These are phyloP conservation scores for Durusdinium trenchii DNA, from an alignment of 73 alveolate species.

Conservation along the genomic window DNA sequence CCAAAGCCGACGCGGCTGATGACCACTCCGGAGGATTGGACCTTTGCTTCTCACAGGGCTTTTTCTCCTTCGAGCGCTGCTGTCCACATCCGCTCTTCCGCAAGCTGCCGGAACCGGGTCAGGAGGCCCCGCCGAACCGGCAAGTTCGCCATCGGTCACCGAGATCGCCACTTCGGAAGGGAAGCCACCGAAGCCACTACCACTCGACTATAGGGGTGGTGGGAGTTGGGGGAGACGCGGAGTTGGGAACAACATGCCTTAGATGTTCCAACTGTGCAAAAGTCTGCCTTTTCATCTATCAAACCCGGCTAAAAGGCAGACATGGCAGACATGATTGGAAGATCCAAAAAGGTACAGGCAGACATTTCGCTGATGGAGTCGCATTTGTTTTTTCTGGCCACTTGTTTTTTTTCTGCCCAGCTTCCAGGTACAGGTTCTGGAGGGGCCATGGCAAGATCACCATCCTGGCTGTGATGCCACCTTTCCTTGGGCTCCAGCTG, in stretches of 20 bases:
- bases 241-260: too few species aligned
- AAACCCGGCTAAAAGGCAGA: too few species aligned
- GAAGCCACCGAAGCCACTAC: too few species aligned
- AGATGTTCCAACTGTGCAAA: too few species aligned
- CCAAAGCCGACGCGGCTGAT: too few species aligned
- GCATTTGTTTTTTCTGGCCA: neutral
- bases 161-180: neutral
- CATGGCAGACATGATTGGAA: neutral
- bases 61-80: conserved; percentile 1
- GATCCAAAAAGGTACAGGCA: neutral
- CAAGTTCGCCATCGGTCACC: neutral
- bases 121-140: neutral
- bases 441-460: conserved; percentile 52
- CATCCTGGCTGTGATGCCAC: conserved; percentile 68
- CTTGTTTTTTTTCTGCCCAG: neutral
- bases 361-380: neutral
- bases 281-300: too few species aligned
- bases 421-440: conserved; percentile 5
- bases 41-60: conserved; percentile 59
- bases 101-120: neutral
- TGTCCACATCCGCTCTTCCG: conserved; percentile 25
- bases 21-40: conserved; percentile 57
- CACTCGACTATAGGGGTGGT: too few species aligned
- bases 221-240: too few species aligned
- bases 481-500: conserved; percentile 78